Conservation (phyloP, 768 basidiomycete species). For the Tricholoma hemisulphureum region DNA sequence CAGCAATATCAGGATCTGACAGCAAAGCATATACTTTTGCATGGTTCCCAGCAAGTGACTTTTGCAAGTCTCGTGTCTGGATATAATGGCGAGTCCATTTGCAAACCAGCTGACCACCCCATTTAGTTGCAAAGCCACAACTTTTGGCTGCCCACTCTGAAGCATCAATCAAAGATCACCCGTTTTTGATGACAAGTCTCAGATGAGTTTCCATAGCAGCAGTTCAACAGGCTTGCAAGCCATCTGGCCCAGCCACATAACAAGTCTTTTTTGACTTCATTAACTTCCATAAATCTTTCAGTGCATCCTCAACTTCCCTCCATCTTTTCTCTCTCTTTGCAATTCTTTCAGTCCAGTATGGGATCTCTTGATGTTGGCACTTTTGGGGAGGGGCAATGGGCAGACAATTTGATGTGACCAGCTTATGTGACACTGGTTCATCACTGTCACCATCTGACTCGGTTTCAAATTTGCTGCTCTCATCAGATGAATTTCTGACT, state of each 20-base stretch:
- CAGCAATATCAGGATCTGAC: not conserved
- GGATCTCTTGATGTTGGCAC: not conserved
- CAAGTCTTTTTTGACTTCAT: not conserved
- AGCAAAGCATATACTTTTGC: not conserved
- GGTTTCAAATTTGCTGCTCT: not conserved
- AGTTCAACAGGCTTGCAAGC: slow-evolving; percentile 3
- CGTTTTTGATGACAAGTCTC: slow-evolving; percentile 9
- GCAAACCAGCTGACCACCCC: slow-evolving; percentile 4
- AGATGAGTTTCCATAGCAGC: slow-evolving; percentile 8
- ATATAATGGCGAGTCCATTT: not conserved
- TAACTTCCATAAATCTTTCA: not conserved
- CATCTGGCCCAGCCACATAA: not conserved
- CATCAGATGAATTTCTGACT: not conserved
- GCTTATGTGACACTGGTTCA: not conserved
- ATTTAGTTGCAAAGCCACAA: slow-evolving; percentile 13
- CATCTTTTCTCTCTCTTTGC: not conserved
- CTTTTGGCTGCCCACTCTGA: slow-evolving; percentile 12
- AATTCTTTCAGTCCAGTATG: not conserved
- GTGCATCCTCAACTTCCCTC: not conserved
- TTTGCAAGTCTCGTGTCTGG: not conserved
- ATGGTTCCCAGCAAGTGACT: not conserved
- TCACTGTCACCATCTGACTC: not conserved
- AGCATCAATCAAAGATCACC: slow-evolving; percentile 4
- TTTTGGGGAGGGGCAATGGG: not conserved
- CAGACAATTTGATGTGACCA: not conserved